Percentiles rank a stretch among this genome's conserved stretches.
Conservation (phyloP, 2,329 filamentous ascomycete genomes). For the Aspergillus hiratsukae region DNA sequence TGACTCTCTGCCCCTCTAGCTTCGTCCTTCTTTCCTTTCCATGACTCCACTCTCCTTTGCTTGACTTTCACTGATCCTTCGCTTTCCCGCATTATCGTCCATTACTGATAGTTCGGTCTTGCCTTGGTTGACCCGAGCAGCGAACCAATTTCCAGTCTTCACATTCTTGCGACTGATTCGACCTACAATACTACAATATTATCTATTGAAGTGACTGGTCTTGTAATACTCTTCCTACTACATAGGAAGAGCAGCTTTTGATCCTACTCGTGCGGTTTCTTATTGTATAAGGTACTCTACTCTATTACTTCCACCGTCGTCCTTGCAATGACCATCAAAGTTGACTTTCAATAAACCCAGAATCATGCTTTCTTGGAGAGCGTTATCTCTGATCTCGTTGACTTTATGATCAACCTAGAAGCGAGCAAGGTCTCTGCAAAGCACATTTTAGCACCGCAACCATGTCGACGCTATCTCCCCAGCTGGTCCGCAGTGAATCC, state of each 20-base stretch:
- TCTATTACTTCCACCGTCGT: background rate
- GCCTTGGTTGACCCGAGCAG: background rate
- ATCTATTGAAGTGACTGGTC: background rate
- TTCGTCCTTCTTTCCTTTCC: background rate
- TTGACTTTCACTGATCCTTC: too few species aligned
- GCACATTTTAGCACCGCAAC: background rate
- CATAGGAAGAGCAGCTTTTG: background rate
- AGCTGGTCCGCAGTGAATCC: constrained; percentile 20
- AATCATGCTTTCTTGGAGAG: background rate
- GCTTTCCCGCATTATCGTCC: background rate
- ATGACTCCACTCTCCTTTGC: background rate
- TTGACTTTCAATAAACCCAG: background rate
- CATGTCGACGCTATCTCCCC: constrained; percentile 19
- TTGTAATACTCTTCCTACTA: background rate
- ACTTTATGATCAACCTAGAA: background rate
- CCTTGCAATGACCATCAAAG: background rate
- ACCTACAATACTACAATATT: background rate
- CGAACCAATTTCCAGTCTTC: too few species aligned
- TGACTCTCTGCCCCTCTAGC: background rate
- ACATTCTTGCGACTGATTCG: background rate
- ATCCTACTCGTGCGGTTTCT: background rate
- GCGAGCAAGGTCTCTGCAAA: background rate
- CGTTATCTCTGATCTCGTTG: background rate
- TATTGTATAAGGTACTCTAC: background rate
- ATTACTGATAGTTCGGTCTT: background rate